A percentile compares a stretch with the other conserved stretches of the same genome.
Conservation (phyloP, 768 basidiomycete species). For the Sistotremastrum suecicum region DNA sequence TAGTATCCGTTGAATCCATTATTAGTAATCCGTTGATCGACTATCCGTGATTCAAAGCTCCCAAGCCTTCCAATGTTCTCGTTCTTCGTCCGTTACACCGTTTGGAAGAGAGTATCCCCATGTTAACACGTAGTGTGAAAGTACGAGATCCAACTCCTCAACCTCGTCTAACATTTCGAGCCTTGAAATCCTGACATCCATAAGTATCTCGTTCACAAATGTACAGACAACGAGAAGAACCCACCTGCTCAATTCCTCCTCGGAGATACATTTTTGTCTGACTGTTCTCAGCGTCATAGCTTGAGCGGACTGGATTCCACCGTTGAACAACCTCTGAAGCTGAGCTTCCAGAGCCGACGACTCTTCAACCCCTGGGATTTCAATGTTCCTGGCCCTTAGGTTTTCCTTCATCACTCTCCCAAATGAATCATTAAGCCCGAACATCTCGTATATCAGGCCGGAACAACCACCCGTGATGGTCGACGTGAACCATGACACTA, state of each 20-base stretch:
- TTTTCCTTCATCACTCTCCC: slow-evolving; percentile 90
- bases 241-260: slow-evolving; percentile 44
- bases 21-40: too few relatives aligned
- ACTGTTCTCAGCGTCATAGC: slow-evolving; percentile 63
- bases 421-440: slow-evolving; percentile 73
- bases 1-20: too few relatives aligned
- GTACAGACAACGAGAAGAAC: slow-evolving; percentile 3
- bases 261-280: slow-evolving; percentile 31
- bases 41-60: too few relatives aligned
- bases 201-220: background rate
- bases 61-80: too few relatives aligned
- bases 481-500: slow-evolving; percentile 57
- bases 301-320: slow-evolving; percentile 38
- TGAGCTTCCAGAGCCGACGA: slow-evolving; percentile 46
- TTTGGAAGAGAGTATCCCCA: slow-evolving; percentile 33
- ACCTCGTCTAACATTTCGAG: slow-evolving; percentile 88
- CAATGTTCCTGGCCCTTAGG: slow-evolving; percentile 64
- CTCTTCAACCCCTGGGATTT: slow-evolving; percentile 57
- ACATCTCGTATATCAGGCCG: slow-evolving; percentile 81
- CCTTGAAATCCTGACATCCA: slow-evolving; percentile 42
- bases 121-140: slow-evolving; percentile 79
- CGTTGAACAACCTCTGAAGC: slow-evolving; percentile 39
- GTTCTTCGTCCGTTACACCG: too few relatives aligned
- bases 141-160: slow-evolving; percentile 84
- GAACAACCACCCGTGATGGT: slow-evolving; percentile 28